Evolutionary conservation across 2,329 filamentous ascomycete genomes (phyloP).

Genomic region (Aspergillus awamori): DNA sequence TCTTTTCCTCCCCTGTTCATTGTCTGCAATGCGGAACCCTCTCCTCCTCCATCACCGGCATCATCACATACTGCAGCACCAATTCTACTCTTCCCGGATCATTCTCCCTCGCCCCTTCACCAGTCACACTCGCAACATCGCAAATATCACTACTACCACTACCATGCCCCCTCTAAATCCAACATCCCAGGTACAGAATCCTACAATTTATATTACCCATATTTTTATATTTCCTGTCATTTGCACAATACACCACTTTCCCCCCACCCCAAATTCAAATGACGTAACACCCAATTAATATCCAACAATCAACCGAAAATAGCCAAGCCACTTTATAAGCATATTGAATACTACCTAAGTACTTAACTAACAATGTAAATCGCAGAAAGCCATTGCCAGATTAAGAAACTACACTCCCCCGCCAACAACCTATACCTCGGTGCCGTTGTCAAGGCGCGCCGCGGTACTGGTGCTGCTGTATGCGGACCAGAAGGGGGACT

Average conservation of each 20-base stretch:
- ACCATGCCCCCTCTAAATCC: conserved; percentile 32
- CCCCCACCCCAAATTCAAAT: neutral
- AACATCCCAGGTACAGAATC: conserved; percentile 28
- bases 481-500: conserved; percentile 77
- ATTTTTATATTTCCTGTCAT: neutral
- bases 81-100: neutral
- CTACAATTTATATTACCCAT: neutral
- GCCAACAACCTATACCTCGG: conserved; percentile 58
- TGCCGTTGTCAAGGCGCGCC: conserved; percentile 68
- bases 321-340: neutral
- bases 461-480: conserved; percentile 88
- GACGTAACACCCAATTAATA: neutral
- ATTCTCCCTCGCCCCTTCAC: neutral
- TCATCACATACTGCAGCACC: neutral
- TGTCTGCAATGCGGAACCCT: neutral
- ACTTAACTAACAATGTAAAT: neutral
- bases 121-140: neutral
- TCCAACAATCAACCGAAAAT: neutral
- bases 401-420: conserved; percentile 60
- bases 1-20: too few species aligned
- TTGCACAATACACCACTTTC: neutral
- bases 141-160: neutral
- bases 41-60: neutral
- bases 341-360: neutral
- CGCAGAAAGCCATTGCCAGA: conserved; percentile 57